Evolutionary conservation across 192 early-diverging fungal genomes (phyloP).

Genomic region (Entomortierella beljakovae): DNA sequence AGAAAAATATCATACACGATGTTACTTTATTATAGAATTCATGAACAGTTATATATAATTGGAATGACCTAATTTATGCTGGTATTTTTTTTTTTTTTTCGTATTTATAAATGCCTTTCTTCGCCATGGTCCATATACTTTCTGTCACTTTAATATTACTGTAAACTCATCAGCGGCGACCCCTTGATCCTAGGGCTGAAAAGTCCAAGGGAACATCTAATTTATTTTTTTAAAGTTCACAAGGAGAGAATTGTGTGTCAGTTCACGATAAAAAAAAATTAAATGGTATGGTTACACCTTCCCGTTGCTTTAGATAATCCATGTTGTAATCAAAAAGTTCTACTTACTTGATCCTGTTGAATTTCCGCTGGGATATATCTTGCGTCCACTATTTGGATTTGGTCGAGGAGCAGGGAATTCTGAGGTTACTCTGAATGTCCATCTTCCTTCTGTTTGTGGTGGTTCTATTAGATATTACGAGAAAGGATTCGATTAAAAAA

Average conservation of each 20-base stretch:
- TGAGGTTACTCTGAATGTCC: constrained; percentile 49
- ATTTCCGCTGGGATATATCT: constrained; percentile 53
- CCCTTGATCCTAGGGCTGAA: too few species aligned
- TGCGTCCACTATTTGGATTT: constrained; percentile 17
- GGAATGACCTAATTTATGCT: too few species aligned
- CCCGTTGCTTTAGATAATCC: not conserved
- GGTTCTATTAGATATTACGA: constrained; percentile 41
- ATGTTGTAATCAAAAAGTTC: not conserved
- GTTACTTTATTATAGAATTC: not conserved
- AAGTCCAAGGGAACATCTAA: constrained; percentile 47
- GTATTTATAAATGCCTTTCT: too few species aligned
- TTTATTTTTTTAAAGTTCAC: constrained; percentile 1
- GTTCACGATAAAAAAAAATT: constrained; percentile 13
- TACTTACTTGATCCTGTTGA: constrained; percentile 56
- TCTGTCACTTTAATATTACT: too few species aligned
- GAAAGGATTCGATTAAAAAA: constrained; percentile 5
- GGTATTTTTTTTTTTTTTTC: too few species aligned
- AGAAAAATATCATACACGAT: too few species aligned
- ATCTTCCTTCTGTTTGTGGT: constrained; percentile 57
- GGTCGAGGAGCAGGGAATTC: constrained; percentile 53
- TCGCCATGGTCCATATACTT: too few species aligned
- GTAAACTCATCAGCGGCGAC: too few species aligned
- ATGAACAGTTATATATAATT: too few species aligned
- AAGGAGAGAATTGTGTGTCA: not conserved
- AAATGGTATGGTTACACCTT: not conserved